phyloP scores from a whole-genome alignment of 345 rosid genomes.

The rapeseed (Brassica napus) region Da-Ae NC_063434.1:10200001-10200500 shows the following conservation, averaged over 20 bases:
- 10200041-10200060: too few relatives aligned
- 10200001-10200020: too few relatives aligned
- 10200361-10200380: conserved; percentile 21
- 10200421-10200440: not conserved
- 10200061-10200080: too few relatives aligned
- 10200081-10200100: too few relatives aligned
- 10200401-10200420: conserved; percentile 10
- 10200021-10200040: too few relatives aligned
- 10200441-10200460: not conserved
- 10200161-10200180: too few relatives aligned
- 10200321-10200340: conserved; percentile 36
- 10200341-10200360: conserved; percentile 40
- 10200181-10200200: not conserved
- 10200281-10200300: conserved; percentile 39
- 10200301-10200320: conserved; percentile 41
- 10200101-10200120: too few relatives aligned
- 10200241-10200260: conserved; percentile 36
- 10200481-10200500: too few relatives aligned
- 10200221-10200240: not conserved
- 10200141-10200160: too few relatives aligned
- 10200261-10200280: conserved; percentile 41
- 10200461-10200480: not conserved
- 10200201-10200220: not conserved
- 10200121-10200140: too few relatives aligned
- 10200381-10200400: conserved; percentile 18